A percentile compares a stretch with the other conserved stretches of the same genome.
Conservation (phyloP, 1,284 basidiomycete species). For the Tilletia caries region DNA sequence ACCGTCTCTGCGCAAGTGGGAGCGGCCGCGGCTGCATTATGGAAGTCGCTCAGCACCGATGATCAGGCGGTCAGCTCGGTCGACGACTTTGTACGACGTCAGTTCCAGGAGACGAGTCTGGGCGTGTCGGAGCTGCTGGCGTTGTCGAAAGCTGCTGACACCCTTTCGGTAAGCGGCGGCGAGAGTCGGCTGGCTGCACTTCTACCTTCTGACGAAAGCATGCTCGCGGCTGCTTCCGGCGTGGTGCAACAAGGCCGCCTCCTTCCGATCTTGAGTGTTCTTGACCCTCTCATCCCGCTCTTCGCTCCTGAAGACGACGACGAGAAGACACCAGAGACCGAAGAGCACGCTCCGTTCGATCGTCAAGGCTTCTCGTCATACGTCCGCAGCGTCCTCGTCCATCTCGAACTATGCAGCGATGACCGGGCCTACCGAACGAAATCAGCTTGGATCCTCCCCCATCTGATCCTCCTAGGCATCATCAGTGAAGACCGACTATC, state of each 20-base stretch:
- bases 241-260: background rate
- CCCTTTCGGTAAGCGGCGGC: background rate
- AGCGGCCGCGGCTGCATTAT: background rate
- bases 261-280: background rate
- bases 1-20: background rate
- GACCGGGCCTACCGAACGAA: slow-evolving; percentile 65
- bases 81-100: background rate
- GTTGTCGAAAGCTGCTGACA: background rate
- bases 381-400: background rate
- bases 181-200: background rate
- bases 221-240: background rate
- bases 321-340: background rate
- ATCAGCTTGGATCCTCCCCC: slow-evolving; percentile 62
- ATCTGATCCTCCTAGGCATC: slow-evolving; percentile 49
- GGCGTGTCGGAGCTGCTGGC: background rate
- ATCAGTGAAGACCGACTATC: slow-evolving; percentile 56
- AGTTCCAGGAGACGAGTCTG: background rate
- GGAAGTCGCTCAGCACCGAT: background rate
- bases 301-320: background rate
- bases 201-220: background rate
- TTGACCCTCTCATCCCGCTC: background rate
- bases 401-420: slow-evolving; percentile 45
- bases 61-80: background rate
- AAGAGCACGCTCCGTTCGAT: background rate
- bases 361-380: slow-evolving; percentile 2